Evolutionary conservation across 2,329 filamentous ascomycete species (phyloP), one percentile per base, ranked within the genome.

Genomic region (Fonsecaea pedrosoi): DNA sequence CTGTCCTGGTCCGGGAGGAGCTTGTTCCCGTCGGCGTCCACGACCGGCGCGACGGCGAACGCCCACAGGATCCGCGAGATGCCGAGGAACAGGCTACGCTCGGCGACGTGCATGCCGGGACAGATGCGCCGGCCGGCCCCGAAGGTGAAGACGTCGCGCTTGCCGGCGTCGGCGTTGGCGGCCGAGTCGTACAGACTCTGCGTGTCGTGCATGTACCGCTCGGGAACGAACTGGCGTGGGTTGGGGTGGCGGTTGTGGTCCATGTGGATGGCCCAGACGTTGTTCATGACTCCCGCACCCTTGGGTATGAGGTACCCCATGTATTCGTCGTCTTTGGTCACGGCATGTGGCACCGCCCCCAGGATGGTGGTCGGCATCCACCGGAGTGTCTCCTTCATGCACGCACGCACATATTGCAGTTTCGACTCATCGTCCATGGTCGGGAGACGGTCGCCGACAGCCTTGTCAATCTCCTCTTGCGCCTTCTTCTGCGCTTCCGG

Each of bases 371-470:
- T 65, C 0, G 85, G 84, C 4, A 84, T 78, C 84, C 85, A 87
- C 1, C 86, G 80, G 7, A 87, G 76, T 0, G 84, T 78, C 67
- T 89, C 86, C 66, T 87, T 86, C 18, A 87, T 79, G 9, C 85
- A 78, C 1, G 82, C 82, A 13, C 81, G 79, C 45, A 87, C 74
- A 70, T 87, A 88, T 0, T 84, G 84, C 7, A 88, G 73, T 1
- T 76, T 74, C 0, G 78, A 74, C 13, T 79, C 77, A 70, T 88
- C 85, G 34, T 82, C 78, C 73, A 82, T 83, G 35, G 73, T 75
- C 0, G 85, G 85, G 8, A 81, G 78, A 2, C 85, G 78, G 12
- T 78, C 70, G 1, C 85, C 85, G 2, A 88, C 77, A 1, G 85
- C 80, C 0, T 76, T 72, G 69, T 86, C 84, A 3, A 87, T 65